Base-by-base conservation (phyloP, 164 flowering plant genomes). In the Vitis riparia region DNA sequence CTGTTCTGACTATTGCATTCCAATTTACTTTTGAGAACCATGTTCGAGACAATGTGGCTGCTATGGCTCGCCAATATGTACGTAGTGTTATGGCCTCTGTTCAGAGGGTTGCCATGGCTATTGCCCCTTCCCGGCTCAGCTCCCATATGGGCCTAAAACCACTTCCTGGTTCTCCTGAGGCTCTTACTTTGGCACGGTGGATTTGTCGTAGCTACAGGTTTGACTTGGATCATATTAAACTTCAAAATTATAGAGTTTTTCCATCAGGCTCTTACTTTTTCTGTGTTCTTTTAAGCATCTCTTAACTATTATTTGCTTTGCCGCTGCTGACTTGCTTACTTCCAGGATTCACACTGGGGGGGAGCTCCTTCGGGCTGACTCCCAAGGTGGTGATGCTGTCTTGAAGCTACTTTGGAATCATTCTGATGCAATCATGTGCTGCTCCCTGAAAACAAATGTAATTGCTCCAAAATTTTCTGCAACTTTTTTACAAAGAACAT, bases 21-120 rank as follows among this genome's bases (percentile, higher is more conserved):
- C 96, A 92, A 66, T 91, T 92, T 66, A 80, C 89, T 14, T 92
- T 75, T 74, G 96, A 91, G 79, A 88, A 73, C 73, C 96, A 89
- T 80, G 74, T 84, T 59, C 87, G 80, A 19, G 97, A 91, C 62
- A 87, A 71, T 70, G 93, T 91, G 10, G 93, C 91, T 44, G 85
- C 87, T 13, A 93, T 93, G 98, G 98, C 98, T 67, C 93, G 97
- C 37, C 93, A 91, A 32, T 93, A 93, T 67, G 88, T 93, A n/a
- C 85, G 97, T 5, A 90, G 85, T 65, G 80, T 93, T 60, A 86
- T 93, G 44, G 85, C 81, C 11, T 90, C 98, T 55, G 98, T 91
- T 44, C 97, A 91, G 83, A 86, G 97, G 82, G 98, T 93, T 77
- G 97, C 95, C 5, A 83, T 86, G 90, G 97, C 97, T 11, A 85